Percentiles rank a stretch among this genome's conserved stretches.
Evolutionary conservation across 164 flowering plant genomes (phyloP).

Genomic region (Protea cynaroides): DNA sequence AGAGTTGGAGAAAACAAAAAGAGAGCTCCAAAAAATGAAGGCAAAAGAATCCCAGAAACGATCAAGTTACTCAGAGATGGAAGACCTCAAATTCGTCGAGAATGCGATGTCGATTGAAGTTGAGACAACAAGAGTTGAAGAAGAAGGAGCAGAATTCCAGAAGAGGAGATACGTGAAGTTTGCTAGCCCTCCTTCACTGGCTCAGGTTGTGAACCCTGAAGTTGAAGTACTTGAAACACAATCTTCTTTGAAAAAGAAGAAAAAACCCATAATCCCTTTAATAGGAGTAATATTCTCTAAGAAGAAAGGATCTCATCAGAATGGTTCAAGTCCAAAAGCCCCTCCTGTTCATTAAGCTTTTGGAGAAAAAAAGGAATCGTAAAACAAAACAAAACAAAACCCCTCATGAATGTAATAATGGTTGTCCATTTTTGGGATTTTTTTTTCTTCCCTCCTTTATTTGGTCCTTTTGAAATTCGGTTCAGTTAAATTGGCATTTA

Average conservation of each 20-base stretch:
- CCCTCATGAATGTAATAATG: too few species aligned
- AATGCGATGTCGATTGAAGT: constrained; percentile 22
- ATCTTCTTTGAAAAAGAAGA: constrained; percentile 31
- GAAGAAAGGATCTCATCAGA: constrained; percentile 36
- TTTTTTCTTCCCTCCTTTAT: too few species aligned
- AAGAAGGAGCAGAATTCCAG: constrained; percentile 30
- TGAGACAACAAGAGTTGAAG: constrained; percentile 1
- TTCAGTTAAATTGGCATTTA: too few species aligned
- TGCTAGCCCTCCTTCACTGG: constrained; percentile 52
- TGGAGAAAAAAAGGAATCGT: too few species aligned
- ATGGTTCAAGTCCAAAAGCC: constrained; percentile 12
- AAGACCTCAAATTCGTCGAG: constrained; percentile 52
- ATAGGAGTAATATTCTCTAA: constrained; percentile 46
- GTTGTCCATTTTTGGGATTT: too few species aligned
- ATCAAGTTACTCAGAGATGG: constrained; percentile 28
- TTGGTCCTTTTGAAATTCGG: too few species aligned
- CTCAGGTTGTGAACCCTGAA: constrained; percentile 27
- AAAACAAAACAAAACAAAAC: too few species aligned
- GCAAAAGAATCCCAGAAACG: constrained; percentile 26
- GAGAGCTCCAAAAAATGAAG: constrained; percentile 53
- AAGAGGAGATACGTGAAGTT: constrained; percentile 68
- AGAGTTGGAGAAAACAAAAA: constrained; percentile 68
- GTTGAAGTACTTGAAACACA: constrained; percentile 17
- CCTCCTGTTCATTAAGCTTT: too few species aligned
- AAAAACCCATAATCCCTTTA: constrained; percentile 41